A percentile compares a stretch with the other conserved stretches of the same genome.
Evolutionary conservation across 805 yeast species (phyloP).

Genomic region (Kuraishia capsulata): DNA sequence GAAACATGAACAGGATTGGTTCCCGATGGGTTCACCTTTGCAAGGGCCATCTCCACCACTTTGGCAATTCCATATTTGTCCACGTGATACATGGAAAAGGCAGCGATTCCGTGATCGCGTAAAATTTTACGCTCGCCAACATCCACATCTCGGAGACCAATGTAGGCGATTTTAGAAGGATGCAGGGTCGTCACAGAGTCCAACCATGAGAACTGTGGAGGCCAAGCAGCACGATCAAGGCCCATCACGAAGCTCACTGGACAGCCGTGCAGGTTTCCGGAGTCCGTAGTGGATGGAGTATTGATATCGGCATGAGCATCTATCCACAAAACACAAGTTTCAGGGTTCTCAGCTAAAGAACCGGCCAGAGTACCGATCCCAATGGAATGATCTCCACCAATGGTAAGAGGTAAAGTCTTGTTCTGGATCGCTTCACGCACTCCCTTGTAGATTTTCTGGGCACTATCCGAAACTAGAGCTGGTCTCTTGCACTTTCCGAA

Average conservation of each 20-base stretch:
- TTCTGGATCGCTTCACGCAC: conserved; percentile 41
- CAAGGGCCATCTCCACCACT: conserved; percentile 87
- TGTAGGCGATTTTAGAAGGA: conserved; percentile 73
- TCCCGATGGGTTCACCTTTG: conserved; percentile 63
- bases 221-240: conserved; percentile 55
- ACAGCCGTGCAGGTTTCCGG: conserved; percentile 95
- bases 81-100: conserved; percentile 92
- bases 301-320: conserved; percentile 98
- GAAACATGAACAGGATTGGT: conserved; percentile 75
- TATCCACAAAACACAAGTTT: conserved; percentile 88
- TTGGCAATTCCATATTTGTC: conserved; percentile 89
- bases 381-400: conserved; percentile 96
- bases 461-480: conserved; percentile 65
- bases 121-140: conserved; percentile 72
- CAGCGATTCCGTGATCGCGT: conserved; percentile 62
- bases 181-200: conserved; percentile 50
- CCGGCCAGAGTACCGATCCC: conserved; percentile 92
- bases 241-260: conserved; percentile 92
- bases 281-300: conserved; percentile 71
- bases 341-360: conserved; percentile 68
- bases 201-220: conserved; percentile 70
- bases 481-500: conserved; percentile 60
- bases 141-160: conserved; percentile 92
- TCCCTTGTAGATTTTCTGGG: conserved; percentile 51
- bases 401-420: conserved; percentile 60